phyloP scores from a whole-genome alignment of 2,329 filamentous ascomycete genomes.

The Aspergillus pseudotamarii region DNA sequence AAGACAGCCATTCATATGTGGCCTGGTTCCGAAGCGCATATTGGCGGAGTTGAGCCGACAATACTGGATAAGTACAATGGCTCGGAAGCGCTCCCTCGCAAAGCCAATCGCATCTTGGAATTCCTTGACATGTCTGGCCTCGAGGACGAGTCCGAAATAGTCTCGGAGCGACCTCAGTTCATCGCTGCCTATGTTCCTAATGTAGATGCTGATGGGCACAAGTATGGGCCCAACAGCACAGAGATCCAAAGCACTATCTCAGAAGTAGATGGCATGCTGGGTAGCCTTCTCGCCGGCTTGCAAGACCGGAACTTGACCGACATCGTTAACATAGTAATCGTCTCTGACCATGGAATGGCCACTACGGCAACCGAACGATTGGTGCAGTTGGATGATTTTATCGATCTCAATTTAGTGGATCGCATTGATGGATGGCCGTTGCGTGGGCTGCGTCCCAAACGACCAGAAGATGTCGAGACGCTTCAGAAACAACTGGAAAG shows the following conservation, averaged over 20 bases:
- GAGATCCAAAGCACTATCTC: conserved; percentile 79
- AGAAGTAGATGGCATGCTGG: conserved; percentile 81
- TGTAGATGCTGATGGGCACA: conserved; percentile 84
- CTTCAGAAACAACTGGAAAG: conserved; percentile 65
- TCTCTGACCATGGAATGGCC: conserved; percentile 98
- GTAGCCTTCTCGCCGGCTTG: conserved; percentile 72
- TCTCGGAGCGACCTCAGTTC: conserved; percentile 74
- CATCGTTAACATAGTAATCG: conserved; percentile 92
- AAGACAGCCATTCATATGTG: conserved; percentile 94
- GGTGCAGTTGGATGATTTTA: conserved; percentile 85
- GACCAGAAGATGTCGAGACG: conserved; percentile 63
- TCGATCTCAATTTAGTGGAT: conserved; percentile 75
- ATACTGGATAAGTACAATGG: conserved; percentile 85
- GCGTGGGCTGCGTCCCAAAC: conserved; percentile 81
- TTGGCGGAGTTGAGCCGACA: conserved; percentile 72
- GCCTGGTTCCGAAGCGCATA: conserved; percentile 91
- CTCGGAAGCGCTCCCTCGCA: conserved; percentile 71
- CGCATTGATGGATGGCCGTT: conserved; percentile 94
- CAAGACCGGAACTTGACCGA: conserved; percentile 79
- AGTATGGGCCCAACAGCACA: conserved; percentile 90
- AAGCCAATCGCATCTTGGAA: conserved; percentile 78
- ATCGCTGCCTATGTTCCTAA: conserved; percentile 95
- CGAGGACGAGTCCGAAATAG: conserved; percentile 57
- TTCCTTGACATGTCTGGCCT: conserved; percentile 80
- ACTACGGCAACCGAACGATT: conserved; percentile 80